Base-by-base conservation (phyloP, 768 basidiomycete species). In the Termitomyces sp. region DNA sequence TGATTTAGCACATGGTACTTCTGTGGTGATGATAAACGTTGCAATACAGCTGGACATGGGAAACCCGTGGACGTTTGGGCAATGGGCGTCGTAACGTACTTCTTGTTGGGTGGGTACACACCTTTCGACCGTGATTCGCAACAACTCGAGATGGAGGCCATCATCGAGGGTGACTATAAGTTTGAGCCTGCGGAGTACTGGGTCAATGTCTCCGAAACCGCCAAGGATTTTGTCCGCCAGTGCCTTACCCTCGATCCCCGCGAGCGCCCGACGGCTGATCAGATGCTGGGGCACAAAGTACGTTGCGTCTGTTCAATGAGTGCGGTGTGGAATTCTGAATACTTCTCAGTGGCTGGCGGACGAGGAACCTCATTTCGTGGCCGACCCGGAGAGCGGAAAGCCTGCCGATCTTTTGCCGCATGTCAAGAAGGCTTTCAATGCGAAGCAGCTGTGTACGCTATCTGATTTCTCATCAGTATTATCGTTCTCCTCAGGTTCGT, bases 81-180 rank as follows among this genome's bases (percentile, higher is more conserved):
- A 1, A 95, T 98, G 84, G 96, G 96, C 39, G 96, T 99, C 48
- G 95, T 99, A 70, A 91, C 96, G 12, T 98, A 98, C 74, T 97
- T 97, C 86, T 76, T 98, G 3, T 86, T 98, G 28, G 73, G 75
- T 65, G 89, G 91, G 2, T 95, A 98, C 76, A 99, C 97, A 5
- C 97, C 97, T 1, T 99, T 99, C 68, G 95, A 98, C 70, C 85
- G 93, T 25, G 95, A 98, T 57, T 85, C 81, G 2, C 89, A 89
- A 65, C 82, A 83, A 64, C 83, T 85, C 61, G 96, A 98, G 74
- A 95, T 94, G 88, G 86, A 96, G 66, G 96, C 96, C 34, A 98
- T 98, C 76, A 85, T 94, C 48, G 82, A 82, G 0, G 94, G 93
- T 7, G 91, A 97, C 72, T 98, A 93, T 75, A 88, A 87, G 67